phyloP scores from a whole-genome alignment of 2,329 filamentous ascomycete species.

The Nemania serpens region DNA sequence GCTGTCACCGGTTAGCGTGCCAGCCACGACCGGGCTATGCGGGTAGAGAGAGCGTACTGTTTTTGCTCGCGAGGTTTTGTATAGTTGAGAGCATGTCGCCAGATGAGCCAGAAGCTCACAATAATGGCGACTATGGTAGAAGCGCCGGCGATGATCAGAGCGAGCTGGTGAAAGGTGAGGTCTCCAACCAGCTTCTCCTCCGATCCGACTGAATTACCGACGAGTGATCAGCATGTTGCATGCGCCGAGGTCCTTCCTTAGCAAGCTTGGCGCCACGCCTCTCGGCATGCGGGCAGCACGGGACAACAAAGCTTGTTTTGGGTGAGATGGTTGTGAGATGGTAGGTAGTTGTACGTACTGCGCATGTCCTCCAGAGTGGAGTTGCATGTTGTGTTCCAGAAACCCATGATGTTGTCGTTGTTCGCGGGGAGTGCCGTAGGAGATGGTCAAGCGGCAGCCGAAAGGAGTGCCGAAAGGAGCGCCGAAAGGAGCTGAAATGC shows the following conservation, averaged over 20 bases:
- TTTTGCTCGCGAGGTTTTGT: conserved; percentile 64
- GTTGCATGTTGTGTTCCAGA: conserved; percentile 42
- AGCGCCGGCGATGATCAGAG: conserved; percentile 55
- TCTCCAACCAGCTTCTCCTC: conserved; percentile 53
- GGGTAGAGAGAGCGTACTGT: conserved; percentile 44
- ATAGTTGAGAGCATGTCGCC: conserved; percentile 63
- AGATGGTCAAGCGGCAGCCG: too few species aligned
- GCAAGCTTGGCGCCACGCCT: conserved; percentile 15
- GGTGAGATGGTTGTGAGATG: neutral
- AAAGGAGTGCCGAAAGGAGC: too few species aligned
- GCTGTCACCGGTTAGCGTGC: conserved; percentile 46
- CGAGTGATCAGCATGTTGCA: conserved; percentile 36
- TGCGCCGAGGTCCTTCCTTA: neutral
- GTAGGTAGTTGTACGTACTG: conserved; percentile 35
- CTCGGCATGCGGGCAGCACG: conserved; percentile 34
- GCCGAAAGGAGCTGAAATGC: too few species aligned
- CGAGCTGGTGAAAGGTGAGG: conserved; percentile 60
- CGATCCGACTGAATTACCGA: conserved; percentile 47
- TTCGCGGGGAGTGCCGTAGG: too few species aligned
- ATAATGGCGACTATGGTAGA: conserved; percentile 56
- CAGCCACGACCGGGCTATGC: conserved; percentile 2
- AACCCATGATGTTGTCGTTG: neutral
- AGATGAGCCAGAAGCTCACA: conserved; percentile 61
- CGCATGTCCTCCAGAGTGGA: conserved; percentile 43
- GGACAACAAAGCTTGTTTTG: conserved; percentile 28